phyloP scores from a whole-genome alignment of 2,329 filamentous ascomycete genomes.

The Penicillium sp. region DNA sequence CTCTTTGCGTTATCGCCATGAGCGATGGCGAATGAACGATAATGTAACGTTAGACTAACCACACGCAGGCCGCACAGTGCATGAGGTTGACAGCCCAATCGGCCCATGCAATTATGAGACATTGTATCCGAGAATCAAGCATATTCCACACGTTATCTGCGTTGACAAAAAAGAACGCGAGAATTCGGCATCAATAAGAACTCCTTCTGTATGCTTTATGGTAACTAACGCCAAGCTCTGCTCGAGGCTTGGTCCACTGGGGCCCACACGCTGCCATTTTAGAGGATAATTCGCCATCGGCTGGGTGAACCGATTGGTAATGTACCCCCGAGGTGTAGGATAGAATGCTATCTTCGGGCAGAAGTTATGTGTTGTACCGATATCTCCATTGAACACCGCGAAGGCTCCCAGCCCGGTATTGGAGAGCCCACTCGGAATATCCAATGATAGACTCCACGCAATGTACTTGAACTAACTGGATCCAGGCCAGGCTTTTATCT shows the following conservation, averaged over 20 bases:
- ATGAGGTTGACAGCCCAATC: background rate
- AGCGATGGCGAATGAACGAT: background rate
- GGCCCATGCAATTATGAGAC: background rate
- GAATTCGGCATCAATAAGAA: background rate
- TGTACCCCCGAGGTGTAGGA: background rate
- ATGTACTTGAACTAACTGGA: background rate
- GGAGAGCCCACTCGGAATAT: background rate
- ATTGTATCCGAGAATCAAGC: background rate
- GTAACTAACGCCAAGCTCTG: background rate
- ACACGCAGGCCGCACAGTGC: background rate
- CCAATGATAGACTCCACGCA: background rate
- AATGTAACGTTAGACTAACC: background rate
- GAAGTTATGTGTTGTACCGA: too few relatives aligned
- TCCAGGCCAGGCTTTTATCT: background rate
- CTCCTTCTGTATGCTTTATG: too few relatives aligned
- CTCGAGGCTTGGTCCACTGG: background rate
- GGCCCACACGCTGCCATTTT: background rate
- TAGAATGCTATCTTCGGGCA: background rate
- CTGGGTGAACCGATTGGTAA: background rate
- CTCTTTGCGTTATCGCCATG: background rate
- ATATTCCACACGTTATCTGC: background rate
- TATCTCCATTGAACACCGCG: too few relatives aligned
- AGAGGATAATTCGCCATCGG: slow-evolving; percentile 2
- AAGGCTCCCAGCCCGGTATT: too few relatives aligned
- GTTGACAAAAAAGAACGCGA: background rate